Percentiles rank a stretch among this genome's conserved stretches.
These are phyloP conservation scores for Carex littledalei DNA, from an alignment of 176 grass and related monocot genomes.

Conservation along the genomic window DNA sequence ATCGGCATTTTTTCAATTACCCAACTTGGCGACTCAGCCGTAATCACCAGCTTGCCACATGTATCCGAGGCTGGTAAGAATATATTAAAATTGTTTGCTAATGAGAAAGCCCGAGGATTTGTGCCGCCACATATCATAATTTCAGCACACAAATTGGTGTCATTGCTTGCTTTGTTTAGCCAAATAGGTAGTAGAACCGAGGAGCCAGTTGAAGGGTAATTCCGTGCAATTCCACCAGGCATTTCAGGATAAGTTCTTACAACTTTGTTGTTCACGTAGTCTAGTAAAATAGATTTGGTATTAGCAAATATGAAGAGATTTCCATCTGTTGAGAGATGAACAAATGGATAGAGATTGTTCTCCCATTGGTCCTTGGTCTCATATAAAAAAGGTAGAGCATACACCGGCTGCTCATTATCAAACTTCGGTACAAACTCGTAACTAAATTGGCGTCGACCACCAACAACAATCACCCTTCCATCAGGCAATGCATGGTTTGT, in stretches of 20 bases:
- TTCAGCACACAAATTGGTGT: not conserved
- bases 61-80: slow-evolving; percentile 16
- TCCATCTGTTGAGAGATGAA: slow-evolving; percentile 32
- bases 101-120: not conserved
- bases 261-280: slow-evolving; percentile 24
- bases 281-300: slow-evolving; percentile 28
- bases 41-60: slow-evolving; percentile 27
- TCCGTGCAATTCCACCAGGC: slow-evolving; percentile 25
- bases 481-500: slow-evolving; percentile 26
- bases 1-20: slow-evolving; percentile 29
- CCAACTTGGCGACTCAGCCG: slow-evolving; percentile 24
- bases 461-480: slow-evolving; percentile 30
- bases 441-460: slow-evolving; percentile 24
- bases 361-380: slow-evolving; percentile 17
- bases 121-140: slow-evolving; percentile 35
- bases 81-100: not conserved
- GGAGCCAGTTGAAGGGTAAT: slow-evolving; percentile 34
- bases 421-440: slow-evolving; percentile 36
- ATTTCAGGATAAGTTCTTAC: slow-evolving; percentile 21
- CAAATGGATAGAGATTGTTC: slow-evolving; percentile 41
- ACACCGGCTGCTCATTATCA: not conserved
- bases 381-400: slow-evolving; percentile 16
- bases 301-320: slow-evolving; percentile 41
- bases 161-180: not conserved
- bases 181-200: slow-evolving; percentile 29